phyloP scores from a whole-genome alignment of 2,329 filamentous ascomycete genomes.

The Pseudogymnoascus sp. region DNA sequence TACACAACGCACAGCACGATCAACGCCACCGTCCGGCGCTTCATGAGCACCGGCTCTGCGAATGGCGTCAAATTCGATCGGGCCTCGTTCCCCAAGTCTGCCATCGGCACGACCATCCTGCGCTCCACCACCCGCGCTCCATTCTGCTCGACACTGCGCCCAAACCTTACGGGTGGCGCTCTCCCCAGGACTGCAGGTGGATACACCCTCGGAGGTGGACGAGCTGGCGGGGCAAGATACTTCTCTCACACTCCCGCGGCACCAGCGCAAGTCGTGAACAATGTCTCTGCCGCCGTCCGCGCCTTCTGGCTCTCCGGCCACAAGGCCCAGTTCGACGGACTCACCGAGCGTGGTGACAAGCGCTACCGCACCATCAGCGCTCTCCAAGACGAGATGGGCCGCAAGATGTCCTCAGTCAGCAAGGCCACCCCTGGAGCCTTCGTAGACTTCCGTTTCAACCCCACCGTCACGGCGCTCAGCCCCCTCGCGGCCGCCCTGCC shows the following conservation, averaged over 20 bases:
- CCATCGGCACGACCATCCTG: conserved; percentile 46
- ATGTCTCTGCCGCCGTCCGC: conserved; percentile 87
- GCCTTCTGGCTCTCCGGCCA: conserved; percentile 89
- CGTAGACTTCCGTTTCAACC: conserved; percentile 81
- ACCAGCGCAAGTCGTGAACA: conserved; percentile 85
- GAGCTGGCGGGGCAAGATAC: conserved; percentile 66
- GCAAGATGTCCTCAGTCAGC: conserved; percentile 54
- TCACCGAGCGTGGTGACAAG: conserved; percentile 65
- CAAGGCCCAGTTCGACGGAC: conserved; percentile 78
- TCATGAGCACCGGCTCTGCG: conserved; percentile 27
- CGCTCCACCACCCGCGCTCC: conserved; percentile 68
- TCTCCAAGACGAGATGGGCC: conserved; percentile 63
- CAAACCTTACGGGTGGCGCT: conserved; percentile 83
- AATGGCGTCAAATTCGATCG: conserved; percentile 38
- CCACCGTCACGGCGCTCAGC: conserved; percentile 81
- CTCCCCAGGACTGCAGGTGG: conserved; percentile 80
- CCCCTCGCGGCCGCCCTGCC: conserved; percentile 54
- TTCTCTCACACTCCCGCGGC: conserved; percentile 83
- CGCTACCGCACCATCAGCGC: conserved; percentile 69
- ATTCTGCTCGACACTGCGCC: conserved; percentile 80
- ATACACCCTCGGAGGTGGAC: conserved; percentile 68
- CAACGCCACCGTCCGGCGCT: conserved; percentile 38
- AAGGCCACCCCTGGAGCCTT: conserved; percentile 62
- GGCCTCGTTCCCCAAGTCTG: conserved; percentile 46
- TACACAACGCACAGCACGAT: conserved; percentile 51